A percentile compares a stretch with the other conserved stretches of the same genome.
Evolutionary conservation across 345 rosid genomes (phyloP).

Genomic region (Raphanus raphanistrum): DNA sequence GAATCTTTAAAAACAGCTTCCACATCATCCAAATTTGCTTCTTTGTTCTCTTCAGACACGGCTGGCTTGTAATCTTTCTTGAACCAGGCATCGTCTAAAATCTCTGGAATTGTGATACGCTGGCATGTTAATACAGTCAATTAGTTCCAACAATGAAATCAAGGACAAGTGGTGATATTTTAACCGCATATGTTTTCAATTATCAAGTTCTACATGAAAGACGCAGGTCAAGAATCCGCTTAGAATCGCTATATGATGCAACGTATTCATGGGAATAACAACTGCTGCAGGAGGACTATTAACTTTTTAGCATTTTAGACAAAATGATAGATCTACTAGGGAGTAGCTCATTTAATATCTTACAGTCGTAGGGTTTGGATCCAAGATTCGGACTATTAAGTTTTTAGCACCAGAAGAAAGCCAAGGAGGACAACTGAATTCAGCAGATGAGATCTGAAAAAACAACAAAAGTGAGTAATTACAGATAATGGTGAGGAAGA

Average conservation of each 20-base stretch:
- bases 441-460: slow-evolving; percentile 82
- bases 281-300: background rate
- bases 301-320: background rate
- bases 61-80: slow-evolving; percentile 72
- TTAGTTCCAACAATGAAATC: slow-evolving; percentile 15
- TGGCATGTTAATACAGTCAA: slow-evolving; percentile 39
- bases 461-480: slow-evolving; percentile 14
- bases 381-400: slow-evolving; percentile 73
- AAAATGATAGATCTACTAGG: slow-evolving; percentile 7
- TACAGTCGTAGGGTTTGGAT: slow-evolving; percentile 89
- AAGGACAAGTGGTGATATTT: background rate
- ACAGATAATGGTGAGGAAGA: slow-evolving; percentile 3
- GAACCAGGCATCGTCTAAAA: slow-evolving; percentile 86
- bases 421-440: slow-evolving; percentile 87
- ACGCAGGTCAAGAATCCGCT: slow-evolving; percentile 6
- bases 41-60: slow-evolving; percentile 69
- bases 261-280: background rate
- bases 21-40: slow-evolving; percentile 66
- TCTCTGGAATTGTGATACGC: slow-evolving; percentile 86
- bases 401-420: slow-evolving; percentile 80
- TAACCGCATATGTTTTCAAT: background rate
- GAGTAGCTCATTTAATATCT: slow-evolving; percentile 37
- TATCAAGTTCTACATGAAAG: slow-evolving; percentile 6
- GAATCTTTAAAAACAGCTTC: slow-evolving; percentile 93
- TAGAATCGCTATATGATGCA: background rate